Percentiles rank a stretch among this genome's conserved stretches.
Evolutionary conservation across 1,284 basidiomycete genomes (phyloP).

Genomic region (Trichosporon coremiiforme): DNA sequence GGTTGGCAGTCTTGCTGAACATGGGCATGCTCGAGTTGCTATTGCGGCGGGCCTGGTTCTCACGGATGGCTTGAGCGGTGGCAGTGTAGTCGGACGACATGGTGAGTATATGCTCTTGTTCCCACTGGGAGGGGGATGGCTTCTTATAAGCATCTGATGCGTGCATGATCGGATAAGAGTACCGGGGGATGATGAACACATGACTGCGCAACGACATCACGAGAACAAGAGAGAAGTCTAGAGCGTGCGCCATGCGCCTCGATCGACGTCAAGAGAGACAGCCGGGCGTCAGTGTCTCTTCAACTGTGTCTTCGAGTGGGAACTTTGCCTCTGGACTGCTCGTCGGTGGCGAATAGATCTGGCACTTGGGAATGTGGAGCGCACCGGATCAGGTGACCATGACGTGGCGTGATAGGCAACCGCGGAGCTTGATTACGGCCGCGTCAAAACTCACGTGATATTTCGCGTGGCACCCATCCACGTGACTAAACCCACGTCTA

Average conservation of each 20-base stretch:
- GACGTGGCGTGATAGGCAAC: neutral
- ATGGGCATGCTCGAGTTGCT: neutral
- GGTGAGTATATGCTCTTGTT: too few species aligned
- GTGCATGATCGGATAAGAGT: neutral
- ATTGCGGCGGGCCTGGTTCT: slow-evolving; percentile 2
- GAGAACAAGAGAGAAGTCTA: neutral
- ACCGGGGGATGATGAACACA: neutral
- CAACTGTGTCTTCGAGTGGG: neutral
- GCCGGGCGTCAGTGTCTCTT: neutral
- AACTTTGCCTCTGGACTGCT: too few species aligned
- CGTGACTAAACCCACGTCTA: too few species aligned
- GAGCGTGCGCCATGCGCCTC: too few species aligned
- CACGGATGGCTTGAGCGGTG: slow-evolving; percentile 2
- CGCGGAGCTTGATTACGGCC: neutral
- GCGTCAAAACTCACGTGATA: neutral
- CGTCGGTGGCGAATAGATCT: neutral
- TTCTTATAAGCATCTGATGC: neutral
- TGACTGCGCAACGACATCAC: neutral
- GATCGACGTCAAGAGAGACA: too few species aligned
- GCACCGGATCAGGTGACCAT: neutral
- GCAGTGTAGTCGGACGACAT: slow-evolving; percentile 6
- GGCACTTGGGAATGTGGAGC: neutral
- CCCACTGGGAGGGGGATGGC: too few species aligned
- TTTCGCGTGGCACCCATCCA: too few species aligned
- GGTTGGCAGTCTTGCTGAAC: neutral